Percentiles rank a stretch among this genome's conserved stretches.
Conservation (phyloP, 2,329 filamentous ascomycete genomes). For the Incumbomyces delicatus region DNA sequence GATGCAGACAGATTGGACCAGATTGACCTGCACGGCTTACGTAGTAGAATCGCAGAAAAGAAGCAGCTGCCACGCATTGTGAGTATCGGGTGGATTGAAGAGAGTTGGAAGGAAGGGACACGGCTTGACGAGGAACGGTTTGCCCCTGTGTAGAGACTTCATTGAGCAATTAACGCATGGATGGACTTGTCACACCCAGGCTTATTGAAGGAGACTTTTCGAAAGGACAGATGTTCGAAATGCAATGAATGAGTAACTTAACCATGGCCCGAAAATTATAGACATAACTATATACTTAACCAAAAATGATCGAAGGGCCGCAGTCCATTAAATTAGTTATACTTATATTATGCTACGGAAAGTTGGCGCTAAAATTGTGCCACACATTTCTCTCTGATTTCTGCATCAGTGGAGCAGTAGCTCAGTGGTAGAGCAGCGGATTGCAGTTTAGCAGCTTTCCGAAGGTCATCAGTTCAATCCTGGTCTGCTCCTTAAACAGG, state of each 20-base stretch:
- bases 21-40: slow-evolving; percentile 32
- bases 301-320: too few species aligned
- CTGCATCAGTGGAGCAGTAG: background rate
- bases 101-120: slow-evolving; percentile 71
- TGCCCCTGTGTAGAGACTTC: slow-evolving; percentile 6
- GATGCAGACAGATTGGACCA: slow-evolving; percentile 23
- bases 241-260: too few species aligned
- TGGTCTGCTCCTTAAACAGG: background rate
- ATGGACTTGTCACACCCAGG: too few species aligned
- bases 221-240: too few species aligned
- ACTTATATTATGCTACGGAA: too few species aligned
- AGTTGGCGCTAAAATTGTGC: too few species aligned
- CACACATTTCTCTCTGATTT: too few species aligned
- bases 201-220: too few species aligned
- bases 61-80: slow-evolving; percentile 59
- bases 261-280: too few species aligned
- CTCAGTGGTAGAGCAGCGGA: slow-evolving; percentile 9
- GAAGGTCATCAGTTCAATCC: slow-evolving; percentile 7
- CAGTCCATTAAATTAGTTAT: too few species aligned
- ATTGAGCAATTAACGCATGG: background rate
- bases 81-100: slow-evolving; percentile 60
- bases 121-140: slow-evolving; percentile 66
- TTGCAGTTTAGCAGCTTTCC: slow-evolving; percentile 6
- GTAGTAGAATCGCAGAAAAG: slow-evolving; percentile 21
- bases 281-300: too few species aligned